Base-by-base conservation (phyloP, 1,139 yeast species). In the Candida sanyaensis region DNA sequence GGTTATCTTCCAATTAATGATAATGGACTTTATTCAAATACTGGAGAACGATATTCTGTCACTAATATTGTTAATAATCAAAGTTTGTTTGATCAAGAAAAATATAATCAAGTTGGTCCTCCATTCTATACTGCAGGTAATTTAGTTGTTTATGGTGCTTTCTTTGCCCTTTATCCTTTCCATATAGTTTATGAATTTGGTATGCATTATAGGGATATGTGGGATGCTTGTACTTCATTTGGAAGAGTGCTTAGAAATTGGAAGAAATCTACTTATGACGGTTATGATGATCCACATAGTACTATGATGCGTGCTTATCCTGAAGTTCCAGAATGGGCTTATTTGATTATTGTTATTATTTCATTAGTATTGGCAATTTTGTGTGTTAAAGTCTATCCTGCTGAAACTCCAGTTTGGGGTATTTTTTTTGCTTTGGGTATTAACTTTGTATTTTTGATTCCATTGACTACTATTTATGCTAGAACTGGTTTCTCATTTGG, bases 311-410 rank as follows among this genome's bases (percentile, higher is more conserved):
- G 71, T 27, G 64, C 66, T 21, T 81, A 81, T 60, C 72, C 71
- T 36, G 89, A 84, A 55, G 87, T 82, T 17, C 88, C 88, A 9
- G 84, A 82, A 51, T 78, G 80, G 78, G 80, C 81, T 75, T 84
- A 77, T 55, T 54, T 79, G 24, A 47, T 66, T 10, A 73, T 83
- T 13, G 63, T 83, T 48, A 51, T 78, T n/a, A 53, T 75, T 21
- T 73, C 87, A 2, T 58, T 82, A 6, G 74, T 69, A 1, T 65
- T 81, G 46, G 85, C 80, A 5, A 73, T 82, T 30, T 55, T 78
- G 3, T 71, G 78, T 48, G 75, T 81, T 21, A 62, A 76, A 52
- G 63, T 71, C 1, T 81, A 78, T 56, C 65, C 79, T 17, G 70
- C 80, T 9, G 70, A 76, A 45, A 73, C 81, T 47, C 84, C 84